phyloP scores from a whole-genome alignment of 768 basidiomycete species.

The Austroboletus eburneus region DNA sequence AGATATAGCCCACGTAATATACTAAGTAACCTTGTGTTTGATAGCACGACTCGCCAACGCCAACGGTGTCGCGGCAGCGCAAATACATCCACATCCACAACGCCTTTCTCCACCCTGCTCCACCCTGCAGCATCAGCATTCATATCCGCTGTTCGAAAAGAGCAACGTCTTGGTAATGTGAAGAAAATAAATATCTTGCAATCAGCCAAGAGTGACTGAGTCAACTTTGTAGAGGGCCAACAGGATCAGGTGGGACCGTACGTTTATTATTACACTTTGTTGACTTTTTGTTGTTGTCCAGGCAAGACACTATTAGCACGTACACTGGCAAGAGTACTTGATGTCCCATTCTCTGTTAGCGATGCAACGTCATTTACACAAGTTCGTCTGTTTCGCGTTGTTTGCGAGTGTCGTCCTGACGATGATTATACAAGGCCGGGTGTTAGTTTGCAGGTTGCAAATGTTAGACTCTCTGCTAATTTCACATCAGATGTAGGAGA shows the following conservation, averaged over 20 bases:
- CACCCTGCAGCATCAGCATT: constrained; percentile 40
- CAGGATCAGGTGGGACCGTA: constrained; percentile 66
- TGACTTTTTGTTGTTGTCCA: constrained; percentile 22
- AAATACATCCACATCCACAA: constrained; percentile 56
- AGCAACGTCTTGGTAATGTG: constrained; percentile 93
- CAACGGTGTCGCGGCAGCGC: constrained; percentile 54
- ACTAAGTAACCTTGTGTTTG: too few species aligned
- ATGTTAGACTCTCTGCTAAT: constrained; percentile 3
- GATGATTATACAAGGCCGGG: constrained; percentile 49
- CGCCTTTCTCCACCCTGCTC: constrained; percentile 33
- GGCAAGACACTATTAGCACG: constrained; percentile 90
- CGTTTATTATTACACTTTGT: constrained; percentile 1
- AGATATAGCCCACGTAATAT: neutral
- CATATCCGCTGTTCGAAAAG: constrained; percentile 77
- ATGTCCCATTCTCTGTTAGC: constrained; percentile 91
- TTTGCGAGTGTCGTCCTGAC: constrained; percentile 3
- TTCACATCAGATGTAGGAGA: constrained; percentile 78
- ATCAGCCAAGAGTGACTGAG: constrained; percentile 6
- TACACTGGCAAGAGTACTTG: constrained; percentile 85
- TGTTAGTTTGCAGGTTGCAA: constrained; percentile 44
- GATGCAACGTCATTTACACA: constrained; percentile 96
- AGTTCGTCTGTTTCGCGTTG: constrained; percentile 39
- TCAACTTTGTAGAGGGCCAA: constrained; percentile 58
- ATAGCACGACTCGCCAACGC: constrained; percentile 33
- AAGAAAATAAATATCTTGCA: constrained; percentile 20